Conservation (phyloP, 2,329 filamentous ascomycete species). For the Phaeosphaeriaceae sp. region DNA sequence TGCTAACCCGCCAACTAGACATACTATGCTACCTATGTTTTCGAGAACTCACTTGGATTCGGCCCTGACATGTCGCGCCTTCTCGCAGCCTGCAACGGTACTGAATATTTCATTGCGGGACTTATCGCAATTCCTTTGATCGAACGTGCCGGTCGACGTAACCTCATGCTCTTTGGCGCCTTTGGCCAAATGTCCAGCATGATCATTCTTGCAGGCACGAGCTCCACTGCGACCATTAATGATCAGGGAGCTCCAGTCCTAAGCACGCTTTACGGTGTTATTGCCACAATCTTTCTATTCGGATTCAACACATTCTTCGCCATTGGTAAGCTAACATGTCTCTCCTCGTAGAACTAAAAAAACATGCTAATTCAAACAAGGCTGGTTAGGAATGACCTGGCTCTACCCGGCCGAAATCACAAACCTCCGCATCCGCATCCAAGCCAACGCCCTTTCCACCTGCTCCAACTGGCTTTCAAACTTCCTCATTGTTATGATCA, state of each 20-base stretch:
- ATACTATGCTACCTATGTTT: conserved; percentile 50
- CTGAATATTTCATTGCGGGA: conserved; percentile 51
- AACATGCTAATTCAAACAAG: neutral
- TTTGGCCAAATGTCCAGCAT: conserved; percentile 50
- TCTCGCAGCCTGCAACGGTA: conserved; percentile 52
- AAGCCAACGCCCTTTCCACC: conserved; percentile 66
- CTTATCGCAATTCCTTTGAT: conserved; percentile 50
- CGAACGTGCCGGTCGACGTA: conserved; percentile 42
- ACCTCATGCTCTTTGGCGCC: conserved; percentile 41
- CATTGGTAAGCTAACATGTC: conserved; percentile 55
- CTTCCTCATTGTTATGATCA: conserved; percentile 72
- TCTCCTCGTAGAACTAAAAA: neutral
- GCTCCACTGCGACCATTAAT: conserved; percentile 10
- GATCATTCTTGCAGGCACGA: conserved; percentile 52
- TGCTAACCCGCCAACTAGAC: neutral
- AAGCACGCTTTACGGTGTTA: conserved; percentile 57
- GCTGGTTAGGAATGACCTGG: conserved; percentile 63
- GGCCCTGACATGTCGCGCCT: conserved; percentile 46
- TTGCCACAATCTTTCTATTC: conserved; percentile 73
- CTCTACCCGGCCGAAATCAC: conserved; percentile 77
- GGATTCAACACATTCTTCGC: conserved; percentile 71
- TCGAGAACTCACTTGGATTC: conserved; percentile 56
- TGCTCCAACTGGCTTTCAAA: conserved; percentile 34
- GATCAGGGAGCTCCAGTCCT: conserved; percentile 13
- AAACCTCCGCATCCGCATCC: conserved; percentile 72